Evolutionary conservation across 129 eudicot genomes (phyloP).

Genomic region (Daucus carota): DNA sequence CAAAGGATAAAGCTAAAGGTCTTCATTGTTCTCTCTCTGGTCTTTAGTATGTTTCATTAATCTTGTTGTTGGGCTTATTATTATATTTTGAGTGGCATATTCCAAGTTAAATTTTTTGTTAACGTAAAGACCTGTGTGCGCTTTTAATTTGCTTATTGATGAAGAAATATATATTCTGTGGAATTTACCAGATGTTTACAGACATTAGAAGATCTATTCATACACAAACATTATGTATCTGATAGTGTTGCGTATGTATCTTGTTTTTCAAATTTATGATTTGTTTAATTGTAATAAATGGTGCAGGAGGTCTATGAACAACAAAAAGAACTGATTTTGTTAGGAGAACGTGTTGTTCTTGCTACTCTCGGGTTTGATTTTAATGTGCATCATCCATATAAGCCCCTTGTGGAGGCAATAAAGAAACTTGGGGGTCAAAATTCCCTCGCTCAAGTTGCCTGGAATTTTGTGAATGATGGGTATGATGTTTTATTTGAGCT

Average conservation of each 20-base stretch:
- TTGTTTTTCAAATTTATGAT: neutral
- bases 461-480: slow-evolving; percentile 99
- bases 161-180: neutral
- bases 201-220: slow-evolving; percentile 1
- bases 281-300: slow-evolving; percentile 11
- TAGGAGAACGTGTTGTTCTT: slow-evolving; percentile 83
- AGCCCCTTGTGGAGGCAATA: slow-evolving; percentile 92
- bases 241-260: neutral
- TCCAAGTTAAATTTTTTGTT: neutral
- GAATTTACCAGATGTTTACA: neutral
- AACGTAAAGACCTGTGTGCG: neutral
- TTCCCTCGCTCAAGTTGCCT: slow-evolving; percentile 96
- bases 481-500: slow-evolving; percentile 37
- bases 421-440: slow-evolving; percentile 91
- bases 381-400: slow-evolving; percentile 84
- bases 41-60: neutral
- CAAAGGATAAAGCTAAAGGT: slow-evolving; percentile 98
- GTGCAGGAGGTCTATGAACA: slow-evolving; percentile 93
- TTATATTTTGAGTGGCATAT: neutral
- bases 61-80: neutral
- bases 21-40: neutral
- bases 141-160: neutral
- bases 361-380: slow-evolving; percentile 84
- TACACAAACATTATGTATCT: neutral
- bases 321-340: slow-evolving; percentile 75